Base-by-base conservation (phyloP, 305 asterid species). In the Ilex paraguariensis region DNA sequence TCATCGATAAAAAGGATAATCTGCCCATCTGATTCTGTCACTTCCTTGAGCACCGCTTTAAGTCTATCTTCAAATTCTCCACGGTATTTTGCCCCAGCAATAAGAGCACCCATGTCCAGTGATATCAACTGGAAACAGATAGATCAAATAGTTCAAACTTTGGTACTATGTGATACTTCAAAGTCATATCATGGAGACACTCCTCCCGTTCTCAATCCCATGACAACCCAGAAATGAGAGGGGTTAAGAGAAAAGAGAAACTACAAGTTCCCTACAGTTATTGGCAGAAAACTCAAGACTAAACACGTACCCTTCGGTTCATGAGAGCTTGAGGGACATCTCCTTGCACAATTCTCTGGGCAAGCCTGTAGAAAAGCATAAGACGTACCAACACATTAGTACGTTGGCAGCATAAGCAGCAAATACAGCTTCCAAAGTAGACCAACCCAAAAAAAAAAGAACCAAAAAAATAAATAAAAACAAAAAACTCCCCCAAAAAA, bases 21-120 rank as follows among this genome's bases (percentile, higher is more conserved):
- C 64, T 93, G 91, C 69, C 97, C 95, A 64, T 84, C 92, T 0
- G 97, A 93, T 54, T 84, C 91, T 13, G 97, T 93, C 54, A 93
- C 99, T 78, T 93, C 99, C 88, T 85, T 90, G 33, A 93, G 91
- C 60, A 93, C 96, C 52, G 99, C 95, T 70, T 93, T 90, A 45
- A 93, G 77, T 74, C 99, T 82, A 75, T 90, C 97, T 81, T 90
- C 97, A 60, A 93, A 90, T 79, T 93, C 99, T 64, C 99, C 99
- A 33, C 97, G 88, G 75, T 80, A 93, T 62, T 93, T 93, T 61
- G 97, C 96, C 65, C 99, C 97, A 62, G 99, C 97, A 78, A 90
- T 84, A 54, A 90, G 87, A 10, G 96, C 80, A 72, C 96, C 99
- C 99, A 93, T 90, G 79, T 90, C 97, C 56, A 93, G 88, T 53